Evolutionary conservation across 2,329 filamentous ascomycete genomes (phyloP).

Genomic region (Talaromyces piceae): DNA sequence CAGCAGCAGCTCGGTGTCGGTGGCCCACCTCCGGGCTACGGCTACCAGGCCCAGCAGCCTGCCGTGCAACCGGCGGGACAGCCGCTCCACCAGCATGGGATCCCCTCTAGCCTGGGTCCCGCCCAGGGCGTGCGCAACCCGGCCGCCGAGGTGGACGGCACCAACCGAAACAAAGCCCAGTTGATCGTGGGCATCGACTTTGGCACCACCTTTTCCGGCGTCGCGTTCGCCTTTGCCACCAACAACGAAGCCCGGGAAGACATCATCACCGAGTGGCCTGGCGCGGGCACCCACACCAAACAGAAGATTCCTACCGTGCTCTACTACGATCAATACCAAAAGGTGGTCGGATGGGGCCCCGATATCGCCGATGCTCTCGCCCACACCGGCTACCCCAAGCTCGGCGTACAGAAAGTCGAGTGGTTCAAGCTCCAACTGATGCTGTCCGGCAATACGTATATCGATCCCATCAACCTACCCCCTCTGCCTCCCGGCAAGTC

Average conservation of each 20-base stretch:
- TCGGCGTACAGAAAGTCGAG: conserved; percentile 96
- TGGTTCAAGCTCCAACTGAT: conserved; percentile 99
- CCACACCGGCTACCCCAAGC: conserved; percentile 94
- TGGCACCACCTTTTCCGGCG: conserved; percentile 96
- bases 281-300: conserved; percentile 93
- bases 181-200: conserved; percentile 99
- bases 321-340: conserved; percentile 99
- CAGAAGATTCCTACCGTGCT: conserved; percentile 99
- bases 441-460: conserved; percentile 97
- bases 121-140: conserved; percentile 25
- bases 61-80: conserved; percentile 13
- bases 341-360: conserved; percentile 98
- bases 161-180: conserved; percentile 86
- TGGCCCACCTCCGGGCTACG: conserved; percentile 39
- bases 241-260: conserved; percentile 97
- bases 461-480: conserved; percentile 96
- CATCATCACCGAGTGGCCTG: conserved; percentile 98
- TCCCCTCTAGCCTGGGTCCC: conserved; percentile 21
- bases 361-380: conserved; percentile 96
- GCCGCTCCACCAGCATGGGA: conserved; percentile 16
- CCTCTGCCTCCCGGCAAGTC: conserved; percentile 96
- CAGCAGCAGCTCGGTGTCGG: conserved; percentile 31
- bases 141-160: conserved; percentile 69
- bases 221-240: conserved; percentile 86
- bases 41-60: conserved; percentile 30